Base-by-base conservation (phyloP, 2,329 filamentous ascomycete genomes). In the Lachnum nothofagi region DNA sequence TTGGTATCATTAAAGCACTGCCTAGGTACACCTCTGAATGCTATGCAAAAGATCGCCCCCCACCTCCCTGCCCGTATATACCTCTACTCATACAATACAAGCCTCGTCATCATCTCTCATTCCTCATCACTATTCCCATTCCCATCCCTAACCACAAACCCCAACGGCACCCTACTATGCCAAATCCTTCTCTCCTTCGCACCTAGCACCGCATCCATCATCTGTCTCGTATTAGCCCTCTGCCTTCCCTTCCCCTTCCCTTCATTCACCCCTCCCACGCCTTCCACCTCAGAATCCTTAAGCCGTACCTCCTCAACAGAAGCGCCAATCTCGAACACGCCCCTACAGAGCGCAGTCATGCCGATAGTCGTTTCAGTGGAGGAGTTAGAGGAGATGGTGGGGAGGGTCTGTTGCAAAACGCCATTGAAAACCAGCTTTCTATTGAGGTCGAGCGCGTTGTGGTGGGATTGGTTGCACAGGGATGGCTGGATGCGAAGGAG, bases 401-500 rank as follows among this genome's bases (percentile, higher is more conserved):
- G 82, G 0, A 95, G 70, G 1, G 79, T 75, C 61, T 84, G 83
- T 68, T 96, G 91, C 49, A 95, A 68, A 24, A 86, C 83, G 1
- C 91, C 91, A 56, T 89, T 91, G 84, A 88, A 93, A 1, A 84
- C 83, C 46, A 95, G 77, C 55, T 89, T 88, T 62, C 88, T 83
- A 35, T 86, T 86, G 48, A 91, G 80, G 64, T 95, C 91, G 14
- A 95, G 78, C 2, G 88, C 86, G 12, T 87, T 74, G 52, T 81
- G 82, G 8, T 63, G 56, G 1, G 54, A 44, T 14, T 91, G 81
- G 61, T 90, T 80, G 38, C 86, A 79, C 14, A 95, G 76, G 43
- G 83, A 79, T 0, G 91, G 90, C 65, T 91, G 80, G 12, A 95
- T 70, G 31, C 91, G 79, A 35, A 95, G 72, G 1, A 94, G 72